Evolutionary conservation across 345 rosid species (phyloP), one percentile per base, ranked within the genome.

Genomic region (Acer campestre): DNA sequence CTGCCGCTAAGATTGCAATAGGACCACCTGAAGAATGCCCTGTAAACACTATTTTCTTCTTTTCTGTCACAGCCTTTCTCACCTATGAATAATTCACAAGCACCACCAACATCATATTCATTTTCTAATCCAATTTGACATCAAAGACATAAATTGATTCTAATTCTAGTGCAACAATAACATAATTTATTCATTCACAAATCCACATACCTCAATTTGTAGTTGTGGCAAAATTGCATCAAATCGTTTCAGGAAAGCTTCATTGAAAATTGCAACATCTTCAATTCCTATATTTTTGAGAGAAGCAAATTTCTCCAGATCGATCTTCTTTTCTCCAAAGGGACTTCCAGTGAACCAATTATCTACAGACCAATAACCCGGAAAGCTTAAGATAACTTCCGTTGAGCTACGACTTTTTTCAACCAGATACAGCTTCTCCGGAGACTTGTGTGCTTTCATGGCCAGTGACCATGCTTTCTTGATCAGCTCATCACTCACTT

Each of bases 11-110:
- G 18, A 92, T 86, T 12, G 99, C 99, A 73, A 87, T 71, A 2
- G 98, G 86, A 3, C 94, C 99, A 18, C 94, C 99, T 7, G 87
- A 84, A 0, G 96, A 95, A 67, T 92, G 96, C 71, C 99, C 99
- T 40, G 99, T 81, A 71, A 95, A 95, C 65, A 95, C 86, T 58
- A 95, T 80, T 77, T 56, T 84, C 87, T 82, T 86, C 17, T 46
- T 67, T 8, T 80, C 84, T 1, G 23, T 11, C 29, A 64, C 72
- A 25, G 90, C 91, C 13, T 44, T 75, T 67, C 38, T 68, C 61
- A 95, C 93, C 98, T 93, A 84, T 64, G 18, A 84, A 76, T 58
- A 5, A 31, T 55, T 48, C 64, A 18, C 4, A 72, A 22, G 2
- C n/a, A 58, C 13, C 9, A 46, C 3, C 35, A n/a, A 7, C 11